A percentile compares a stretch with the other conserved stretches of the same genome.
Conservation (phyloP, 345 rosid species). For the Conringia planisiliqua region DNA sequence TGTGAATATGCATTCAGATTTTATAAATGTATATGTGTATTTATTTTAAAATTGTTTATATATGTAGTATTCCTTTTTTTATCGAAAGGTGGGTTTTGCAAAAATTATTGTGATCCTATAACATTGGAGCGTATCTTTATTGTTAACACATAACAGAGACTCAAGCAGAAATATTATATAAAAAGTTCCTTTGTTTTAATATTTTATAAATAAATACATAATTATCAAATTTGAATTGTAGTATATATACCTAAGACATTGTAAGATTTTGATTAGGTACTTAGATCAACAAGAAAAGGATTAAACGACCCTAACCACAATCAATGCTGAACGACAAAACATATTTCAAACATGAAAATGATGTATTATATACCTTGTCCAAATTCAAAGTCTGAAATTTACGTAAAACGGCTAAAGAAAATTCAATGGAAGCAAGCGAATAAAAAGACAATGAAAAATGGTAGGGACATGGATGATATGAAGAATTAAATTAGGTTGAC, state of each 20-base stretch:
- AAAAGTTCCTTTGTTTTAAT: too few relatives aligned
- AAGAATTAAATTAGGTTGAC: conserved; percentile 20
- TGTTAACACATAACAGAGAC: conserved; percentile 33
- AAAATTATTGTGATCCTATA: conserved; percentile 11
- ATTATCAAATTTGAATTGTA: too few relatives aligned
- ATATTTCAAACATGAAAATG: background rate
- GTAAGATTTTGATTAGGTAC: background rate
- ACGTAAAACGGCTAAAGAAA: background rate
- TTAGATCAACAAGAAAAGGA: background rate
- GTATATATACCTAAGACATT: background rate
- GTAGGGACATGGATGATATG: conserved; percentile 26
- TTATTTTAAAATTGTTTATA: background rate
- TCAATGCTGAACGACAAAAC: background rate
- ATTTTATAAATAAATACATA: too few relatives aligned
- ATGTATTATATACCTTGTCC: background rate
- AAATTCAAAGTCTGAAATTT: background rate
- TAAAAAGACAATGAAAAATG: background rate
- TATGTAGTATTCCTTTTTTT: background rate
- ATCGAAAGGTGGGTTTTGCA: too few relatives aligned
- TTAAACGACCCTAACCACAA: background rate
- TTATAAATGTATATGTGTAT: background rate
- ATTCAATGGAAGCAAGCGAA: conserved; percentile 9
- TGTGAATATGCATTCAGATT: background rate
- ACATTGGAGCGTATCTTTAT: conserved; percentile 37
- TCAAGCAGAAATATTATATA: conserved; percentile 24